phyloP scores from a whole-genome alignment of 164 flowering plant species.

The Dillenia suffruticosa region DNA sequence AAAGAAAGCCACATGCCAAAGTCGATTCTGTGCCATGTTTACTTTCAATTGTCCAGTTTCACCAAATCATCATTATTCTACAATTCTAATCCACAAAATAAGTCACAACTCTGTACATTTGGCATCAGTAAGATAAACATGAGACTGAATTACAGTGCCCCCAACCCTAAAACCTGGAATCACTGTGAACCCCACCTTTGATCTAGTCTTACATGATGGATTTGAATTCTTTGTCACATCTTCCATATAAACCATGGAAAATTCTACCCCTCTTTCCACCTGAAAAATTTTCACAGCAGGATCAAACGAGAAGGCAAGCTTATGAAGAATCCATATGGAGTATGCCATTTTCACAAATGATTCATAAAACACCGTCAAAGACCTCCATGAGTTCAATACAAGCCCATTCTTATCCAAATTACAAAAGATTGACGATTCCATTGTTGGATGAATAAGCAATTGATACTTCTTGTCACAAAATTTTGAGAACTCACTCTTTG shows the following conservation, averaged over 20 bases:
- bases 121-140: conserved; percentile 57
- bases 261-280: conserved; percentile 73
- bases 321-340: conserved; percentile 84
- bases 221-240: conserved; percentile 39
- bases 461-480: conserved; percentile 82
- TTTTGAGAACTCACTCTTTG: conserved; percentile 49
- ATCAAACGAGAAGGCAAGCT: conserved; percentile 71
- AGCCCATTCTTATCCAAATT: conserved; percentile 45
- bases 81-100: neutral
- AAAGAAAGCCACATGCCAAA: neutral
- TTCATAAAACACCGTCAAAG: conserved; percentile 56
- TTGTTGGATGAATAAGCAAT: conserved; percentile 69
- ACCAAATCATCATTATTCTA: neutral
- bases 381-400: conserved; percentile 68
- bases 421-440: conserved; percentile 79
- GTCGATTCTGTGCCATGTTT: neutral
- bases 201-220: conserved; percentile 24
- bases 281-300: conserved; percentile 80
- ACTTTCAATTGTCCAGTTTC: neutral
- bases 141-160: conserved; percentile 72
- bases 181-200: conserved; percentile 82
- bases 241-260: conserved; percentile 86
- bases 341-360: conserved; percentile 80
- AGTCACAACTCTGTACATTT: conserved; percentile 19
- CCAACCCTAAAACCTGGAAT: conserved; percentile 89